Evolutionary conservation across 768 basidiomycete species (phyloP).

Genomic region (Megacollybia marginata): DNA sequence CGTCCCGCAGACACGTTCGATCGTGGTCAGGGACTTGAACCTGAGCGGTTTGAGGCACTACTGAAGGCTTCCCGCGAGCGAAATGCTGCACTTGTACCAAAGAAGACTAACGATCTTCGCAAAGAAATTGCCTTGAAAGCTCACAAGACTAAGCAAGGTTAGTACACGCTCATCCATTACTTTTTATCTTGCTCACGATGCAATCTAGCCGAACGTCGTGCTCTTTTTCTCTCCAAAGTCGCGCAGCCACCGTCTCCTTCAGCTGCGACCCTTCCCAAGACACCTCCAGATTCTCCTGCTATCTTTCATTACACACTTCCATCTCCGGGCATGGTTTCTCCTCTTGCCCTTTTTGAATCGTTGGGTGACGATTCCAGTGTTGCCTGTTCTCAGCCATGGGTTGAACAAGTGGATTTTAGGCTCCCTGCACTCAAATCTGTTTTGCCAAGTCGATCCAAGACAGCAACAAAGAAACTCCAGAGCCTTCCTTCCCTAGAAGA

Average conservation of each 20-base stretch:
- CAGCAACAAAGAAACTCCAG: constrained; percentile 11
- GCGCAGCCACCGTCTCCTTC: constrained; percentile 58
- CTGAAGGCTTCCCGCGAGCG: constrained; percentile 56
- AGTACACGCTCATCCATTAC: constrained; percentile 15
- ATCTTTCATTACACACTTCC: constrained; percentile 65
- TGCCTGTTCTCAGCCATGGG: constrained; percentile 36
- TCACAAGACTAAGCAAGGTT: constrained; percentile 71
- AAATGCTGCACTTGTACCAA: constrained; percentile 35
- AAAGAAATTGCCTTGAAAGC: constrained; percentile 69
- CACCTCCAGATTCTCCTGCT: constrained; percentile 62
- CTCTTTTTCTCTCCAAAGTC: constrained; percentile 68
- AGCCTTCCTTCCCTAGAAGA: constrained; percentile 67
- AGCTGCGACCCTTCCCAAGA: constrained; percentile 50
- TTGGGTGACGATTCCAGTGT: constrained; percentile 26
- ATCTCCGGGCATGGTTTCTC: constrained; percentile 60
- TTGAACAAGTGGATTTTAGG: constrained; percentile 63
- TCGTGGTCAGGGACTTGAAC: constrained; percentile 48
- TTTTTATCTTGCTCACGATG: constrained; percentile 1
- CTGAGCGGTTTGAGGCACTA: constrained; percentile 55
- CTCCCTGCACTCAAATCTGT: constrained; percentile 21
- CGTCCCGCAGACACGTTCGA: constrained; percentile 29
- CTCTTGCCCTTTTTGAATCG: constrained; percentile 50
- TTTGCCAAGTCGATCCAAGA: constrained; percentile 9
- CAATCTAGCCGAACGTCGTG: constrained; percentile 60
- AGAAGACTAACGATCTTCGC: constrained; percentile 51